phyloP scores from a whole-genome alignment of 2,329 filamentous ascomycete species.

The Phaeophleospora eucalypticola region DNA sequence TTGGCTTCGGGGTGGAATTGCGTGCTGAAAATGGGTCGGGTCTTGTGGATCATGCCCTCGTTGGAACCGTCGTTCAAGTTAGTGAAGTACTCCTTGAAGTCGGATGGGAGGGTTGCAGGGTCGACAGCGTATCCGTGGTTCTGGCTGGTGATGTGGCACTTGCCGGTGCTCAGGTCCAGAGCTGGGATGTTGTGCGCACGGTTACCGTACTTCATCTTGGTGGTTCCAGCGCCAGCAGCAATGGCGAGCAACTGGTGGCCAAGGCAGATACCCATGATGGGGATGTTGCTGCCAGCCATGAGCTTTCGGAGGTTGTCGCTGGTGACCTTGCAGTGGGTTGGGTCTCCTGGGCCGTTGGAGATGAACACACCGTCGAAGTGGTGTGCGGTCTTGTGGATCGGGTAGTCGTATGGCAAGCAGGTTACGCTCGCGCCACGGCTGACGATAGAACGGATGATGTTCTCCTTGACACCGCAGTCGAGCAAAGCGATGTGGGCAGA shows the following conservation, averaged over 20 bases:
- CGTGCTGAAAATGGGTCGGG: slow-evolving; percentile 93
- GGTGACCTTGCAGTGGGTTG: slow-evolving; percentile 91
- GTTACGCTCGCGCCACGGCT: slow-evolving; percentile 88
- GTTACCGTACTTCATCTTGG: slow-evolving; percentile 99
- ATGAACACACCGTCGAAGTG: slow-evolving; percentile 99
- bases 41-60: slow-evolving; percentile 95
- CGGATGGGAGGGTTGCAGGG: slow-evolving; percentile 69
- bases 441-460: slow-evolving; percentile 93
- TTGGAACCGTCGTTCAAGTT: slow-evolving; percentile 98
- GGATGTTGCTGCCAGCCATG: slow-evolving; percentile 85
- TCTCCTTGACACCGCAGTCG: slow-evolving; percentile 99
- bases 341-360: slow-evolving; percentile 96
- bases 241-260: slow-evolving; percentile 94
- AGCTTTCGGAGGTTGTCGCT: slow-evolving; percentile 87
- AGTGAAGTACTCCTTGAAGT: slow-evolving; percentile 98
- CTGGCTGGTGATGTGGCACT: slow-evolving; percentile 97
- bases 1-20: slow-evolving; percentile 99
- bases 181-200: slow-evolving; percentile 97
- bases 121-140: slow-evolving; percentile 98
- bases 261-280: slow-evolving; percentile 96
- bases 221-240: slow-evolving; percentile 79
- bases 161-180: slow-evolving; percentile 87
- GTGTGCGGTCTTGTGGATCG: slow-evolving; percentile 95
- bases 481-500: slow-evolving; percentile 89
- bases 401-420: slow-evolving; percentile 93